Conservation (phyloP, 768 basidiomycete species). For the Suillus bovinus region DNA sequence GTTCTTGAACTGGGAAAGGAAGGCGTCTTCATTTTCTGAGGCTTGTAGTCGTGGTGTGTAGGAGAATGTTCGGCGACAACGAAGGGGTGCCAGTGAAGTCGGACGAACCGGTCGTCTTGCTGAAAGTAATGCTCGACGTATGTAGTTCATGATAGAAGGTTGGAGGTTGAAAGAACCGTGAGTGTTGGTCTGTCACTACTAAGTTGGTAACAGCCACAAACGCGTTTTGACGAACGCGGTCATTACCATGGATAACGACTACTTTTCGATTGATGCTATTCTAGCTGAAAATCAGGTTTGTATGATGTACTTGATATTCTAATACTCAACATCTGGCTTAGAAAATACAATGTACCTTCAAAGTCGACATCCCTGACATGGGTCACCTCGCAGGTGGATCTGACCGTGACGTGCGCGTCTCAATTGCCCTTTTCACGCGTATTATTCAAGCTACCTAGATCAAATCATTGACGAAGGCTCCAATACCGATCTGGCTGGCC, state of each 20-base stretch:
- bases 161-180: not conserved
- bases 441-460: conserved; percentile 52
- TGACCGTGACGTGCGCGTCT: conserved; percentile 70
- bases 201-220: conserved; percentile 18
- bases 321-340: conserved; percentile 27
- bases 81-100: conserved; percentile 11
- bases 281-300: conserved; percentile 86
- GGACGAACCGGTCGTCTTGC: conserved; percentile 20
- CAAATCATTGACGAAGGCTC: conserved; percentile 69
- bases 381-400: conserved; percentile 88
- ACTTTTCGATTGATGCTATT: conserved; percentile 90
- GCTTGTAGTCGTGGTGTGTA: conserved; percentile 30
- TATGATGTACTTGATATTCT: conserved; percentile 1
- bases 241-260: conserved; percentile 87
- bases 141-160: conserved; percentile 22
- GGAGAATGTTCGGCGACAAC: conserved; percentile 30
- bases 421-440: conserved; percentile 1
- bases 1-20: conserved; percentile 44
- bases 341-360: conserved; percentile 96
- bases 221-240: conserved; percentile 17
- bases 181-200: not conserved
- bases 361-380: conserved; percentile 79
- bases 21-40: conserved; percentile 33
- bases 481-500: conserved; percentile 90
- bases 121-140: conserved; percentile 17